Conservation (phyloP, 2,329 filamentous ascomycete species). For the Polytolypa hystricis region DNA sequence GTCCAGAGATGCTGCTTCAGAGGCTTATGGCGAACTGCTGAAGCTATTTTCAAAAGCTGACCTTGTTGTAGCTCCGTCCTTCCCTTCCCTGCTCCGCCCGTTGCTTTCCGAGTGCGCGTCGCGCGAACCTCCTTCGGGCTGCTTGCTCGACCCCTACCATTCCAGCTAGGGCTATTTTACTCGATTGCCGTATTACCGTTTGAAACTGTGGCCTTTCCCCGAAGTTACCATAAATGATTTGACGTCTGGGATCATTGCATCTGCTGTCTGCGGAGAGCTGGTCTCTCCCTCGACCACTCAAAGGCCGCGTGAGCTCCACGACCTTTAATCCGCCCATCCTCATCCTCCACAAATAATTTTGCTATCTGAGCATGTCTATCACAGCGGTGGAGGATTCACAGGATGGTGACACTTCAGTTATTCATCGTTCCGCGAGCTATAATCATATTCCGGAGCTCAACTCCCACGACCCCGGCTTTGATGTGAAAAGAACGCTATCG, state of each 20-base stretch:
- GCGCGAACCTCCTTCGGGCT: no score
- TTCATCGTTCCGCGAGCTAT: slow-evolving; percentile 49
- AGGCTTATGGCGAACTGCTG: no score
- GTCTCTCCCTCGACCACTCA: slow-evolving; percentile 25
- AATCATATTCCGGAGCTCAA: slow-evolving; percentile 39
- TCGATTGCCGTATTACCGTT: no score
- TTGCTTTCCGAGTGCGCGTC: no score
- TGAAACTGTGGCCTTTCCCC: no score
- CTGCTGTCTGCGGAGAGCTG: slow-evolving; percentile 32
- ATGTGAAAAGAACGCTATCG: slow-evolving; percentile 40
- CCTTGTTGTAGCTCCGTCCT: no score
- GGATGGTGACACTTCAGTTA: slow-evolving; percentile 13
- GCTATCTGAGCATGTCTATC: slow-evolving; percentile 24
- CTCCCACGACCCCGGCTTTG: slow-evolving; percentile 22
- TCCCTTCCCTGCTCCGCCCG: no score
- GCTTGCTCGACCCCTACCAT: no score
- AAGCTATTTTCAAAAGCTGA: no score
- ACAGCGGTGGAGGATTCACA: slow-evolving; percentile 15
- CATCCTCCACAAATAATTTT: slow-evolving; percentile 11
- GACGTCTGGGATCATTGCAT: neutral
- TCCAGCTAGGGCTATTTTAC: no score
- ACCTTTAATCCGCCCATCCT: slow-evolving; percentile 14
- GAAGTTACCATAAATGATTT: slow-evolving; percentile 7
- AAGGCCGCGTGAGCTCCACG: slow-evolving; percentile 19
- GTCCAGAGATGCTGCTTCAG: no score